phyloP scores from a whole-genome alignment of 306 rosid species.

The Gleditsia sinensis region DNA sequence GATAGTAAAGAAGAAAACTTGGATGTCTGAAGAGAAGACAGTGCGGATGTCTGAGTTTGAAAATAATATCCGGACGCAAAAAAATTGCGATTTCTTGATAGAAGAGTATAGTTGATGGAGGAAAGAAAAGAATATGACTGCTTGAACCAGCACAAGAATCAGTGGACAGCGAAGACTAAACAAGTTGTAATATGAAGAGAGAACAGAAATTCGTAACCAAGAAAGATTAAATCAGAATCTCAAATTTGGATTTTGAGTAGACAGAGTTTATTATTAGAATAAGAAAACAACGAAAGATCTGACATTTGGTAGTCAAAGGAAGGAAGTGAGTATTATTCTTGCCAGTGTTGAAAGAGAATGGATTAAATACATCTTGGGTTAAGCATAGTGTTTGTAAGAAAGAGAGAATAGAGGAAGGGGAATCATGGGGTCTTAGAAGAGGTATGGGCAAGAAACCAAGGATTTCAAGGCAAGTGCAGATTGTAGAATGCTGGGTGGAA shows the following conservation, averaged over 20 bases:
- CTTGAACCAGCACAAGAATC: background rate
- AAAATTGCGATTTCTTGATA: background rate
- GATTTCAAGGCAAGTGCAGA: slow-evolving; percentile 11
- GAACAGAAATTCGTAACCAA: background rate
- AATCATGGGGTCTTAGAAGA: slow-evolving; percentile 7
- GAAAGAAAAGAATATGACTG: background rate
- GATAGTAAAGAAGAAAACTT: background rate
- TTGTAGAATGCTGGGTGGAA: background rate
- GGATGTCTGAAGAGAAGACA: background rate
- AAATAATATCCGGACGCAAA: slow-evolving; percentile 20
- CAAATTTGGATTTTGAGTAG: background rate
- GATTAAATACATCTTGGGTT: slow-evolving; percentile 22
- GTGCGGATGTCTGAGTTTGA: background rate
- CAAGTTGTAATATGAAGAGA: slow-evolving; percentile 3
- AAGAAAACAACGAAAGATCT: slow-evolving; percentile 27
- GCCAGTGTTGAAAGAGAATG: slow-evolving; percentile 6
- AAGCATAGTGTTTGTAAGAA: background rate
- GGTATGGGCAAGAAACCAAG: background rate
- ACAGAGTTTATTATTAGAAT: background rate
- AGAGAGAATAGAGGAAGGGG: slow-evolving; percentile 5
- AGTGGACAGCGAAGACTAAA: background rate
- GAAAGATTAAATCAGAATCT: background rate
- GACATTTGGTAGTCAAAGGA: slow-evolving; percentile 1
- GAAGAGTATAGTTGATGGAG: background rate
- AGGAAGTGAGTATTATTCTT: background rate